phyloP scores from a whole-genome alignment of 2,329 filamentous ascomycete species.

The Xylariaceae sp. region DNA sequence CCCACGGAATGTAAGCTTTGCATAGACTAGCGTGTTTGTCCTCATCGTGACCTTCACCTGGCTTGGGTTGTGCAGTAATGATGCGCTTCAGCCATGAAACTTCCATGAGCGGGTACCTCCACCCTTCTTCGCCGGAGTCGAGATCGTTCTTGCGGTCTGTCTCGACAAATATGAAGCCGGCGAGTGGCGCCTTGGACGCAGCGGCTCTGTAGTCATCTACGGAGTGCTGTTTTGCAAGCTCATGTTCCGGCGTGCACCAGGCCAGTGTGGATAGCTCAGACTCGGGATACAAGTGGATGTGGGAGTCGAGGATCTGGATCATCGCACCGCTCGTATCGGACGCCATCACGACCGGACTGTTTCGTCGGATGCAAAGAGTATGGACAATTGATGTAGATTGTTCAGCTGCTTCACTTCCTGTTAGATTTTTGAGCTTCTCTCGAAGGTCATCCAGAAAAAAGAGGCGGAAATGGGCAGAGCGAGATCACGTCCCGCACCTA shows the following conservation, averaged over 20 bases:
- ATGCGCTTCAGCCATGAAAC: slow-evolving; percentile 66
- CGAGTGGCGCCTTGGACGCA: slow-evolving; percentile 41
- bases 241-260: slow-evolving; percentile 61
- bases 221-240: slow-evolving; percentile 62
- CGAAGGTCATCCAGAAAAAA: no score
- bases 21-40: slow-evolving; percentile 50
- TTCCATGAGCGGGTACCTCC: slow-evolving; percentile 67
- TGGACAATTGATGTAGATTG: no score
- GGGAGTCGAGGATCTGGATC: slow-evolving; percentile 75
- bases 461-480: no score
- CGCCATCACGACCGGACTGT: no score
- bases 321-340: slow-evolving; percentile 6
- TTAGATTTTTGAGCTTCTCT: no score
- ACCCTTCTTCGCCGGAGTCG: slow-evolving; percentile 50
- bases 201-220: slow-evolving; percentile 57
- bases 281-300: slow-evolving; percentile 82
- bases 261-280: slow-evolving; percentile 62
- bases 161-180: slow-evolving; percentile 79
- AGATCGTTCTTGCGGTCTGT: slow-evolving; percentile 68
- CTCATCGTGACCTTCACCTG: slow-evolving; percentile 55
- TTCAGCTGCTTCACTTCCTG: no score
- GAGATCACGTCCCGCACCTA: no score
- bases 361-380: no score
- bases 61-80: slow-evolving; percentile 53
- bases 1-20: slow-evolving; percentile 76